Percentiles rank a stretch among this genome's conserved stretches.
Evolutionary conservation across 805 yeast genomes (phyloP).

Genomic region (Saturnispora galanensis): DNA sequence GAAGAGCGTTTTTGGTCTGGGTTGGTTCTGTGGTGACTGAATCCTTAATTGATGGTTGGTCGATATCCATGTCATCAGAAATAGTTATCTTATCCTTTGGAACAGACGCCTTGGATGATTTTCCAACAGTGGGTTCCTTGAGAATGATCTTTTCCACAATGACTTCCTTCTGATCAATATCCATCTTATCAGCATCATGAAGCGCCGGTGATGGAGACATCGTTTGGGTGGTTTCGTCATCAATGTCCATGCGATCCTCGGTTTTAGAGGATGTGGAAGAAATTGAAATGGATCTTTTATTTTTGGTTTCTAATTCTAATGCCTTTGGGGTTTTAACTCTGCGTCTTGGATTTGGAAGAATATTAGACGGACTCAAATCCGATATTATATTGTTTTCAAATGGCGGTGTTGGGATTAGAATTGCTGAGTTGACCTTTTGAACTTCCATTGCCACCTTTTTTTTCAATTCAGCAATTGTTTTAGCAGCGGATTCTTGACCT

Average conservation of each 20-base stretch:
- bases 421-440: background rate
- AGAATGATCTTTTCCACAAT: no score
- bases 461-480: background rate
- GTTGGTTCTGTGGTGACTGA: no score
- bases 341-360: constrained; percentile 10
- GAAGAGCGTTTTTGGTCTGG: no score
- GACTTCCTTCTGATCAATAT: background rate
- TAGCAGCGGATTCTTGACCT: background rate
- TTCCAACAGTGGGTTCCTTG: no score
- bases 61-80: background rate
- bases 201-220: constrained; percentile 7
- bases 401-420: no score
- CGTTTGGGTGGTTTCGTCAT: constrained; percentile 10
- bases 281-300: background rate
- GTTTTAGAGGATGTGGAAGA: background rate
- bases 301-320: background rate
- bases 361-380: constrained; percentile 18
- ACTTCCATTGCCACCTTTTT: constrained; percentile 3
- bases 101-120: no score
- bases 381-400: constrained; percentile 5
- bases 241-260: constrained; percentile 1
- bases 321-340: background rate
- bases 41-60: background rate
- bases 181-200: constrained; percentile 9
- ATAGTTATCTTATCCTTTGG: no score